These are phyloP conservation scores for Clitocybe nebularis DNA, from an alignment of 1,284 basidiomycete species.

Conservation along the genomic window DNA sequence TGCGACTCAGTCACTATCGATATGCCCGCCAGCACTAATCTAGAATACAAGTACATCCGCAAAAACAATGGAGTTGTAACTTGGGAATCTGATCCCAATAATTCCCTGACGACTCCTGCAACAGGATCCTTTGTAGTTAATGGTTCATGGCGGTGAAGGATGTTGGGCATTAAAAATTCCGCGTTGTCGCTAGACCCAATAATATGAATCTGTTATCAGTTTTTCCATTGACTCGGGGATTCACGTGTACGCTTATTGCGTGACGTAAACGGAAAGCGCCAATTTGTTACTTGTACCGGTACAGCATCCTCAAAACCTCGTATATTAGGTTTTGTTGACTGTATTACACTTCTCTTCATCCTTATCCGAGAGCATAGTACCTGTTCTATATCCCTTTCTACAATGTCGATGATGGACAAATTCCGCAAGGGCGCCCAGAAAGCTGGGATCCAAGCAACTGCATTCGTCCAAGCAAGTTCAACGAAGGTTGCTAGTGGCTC, in stretches of 20 bases:
- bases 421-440: constrained; percentile 79
- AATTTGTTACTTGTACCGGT: too few relatives aligned
- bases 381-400: constrained; percentile 1
- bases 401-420: constrained; percentile 68
- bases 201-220: neutral
- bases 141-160: constrained; percentile 22
- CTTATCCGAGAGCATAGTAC: too few relatives aligned
- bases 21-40: constrained; percentile 30
- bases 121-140: constrained; percentile 21
- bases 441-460: constrained; percentile 74
- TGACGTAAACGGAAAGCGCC: too few relatives aligned
- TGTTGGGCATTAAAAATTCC: neutral
- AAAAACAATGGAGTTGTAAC: constrained; percentile 41
- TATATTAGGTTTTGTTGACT: too few relatives aligned
- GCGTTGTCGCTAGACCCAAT: too few relatives aligned
- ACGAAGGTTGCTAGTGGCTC: constrained; percentile 68
- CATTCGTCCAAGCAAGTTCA: constrained; percentile 64
- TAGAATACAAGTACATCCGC: constrained; percentile 45
- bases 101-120: constrained; percentile 24
- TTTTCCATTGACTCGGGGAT: neutral
- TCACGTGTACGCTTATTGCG: neutral
- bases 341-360: too few relatives aligned
- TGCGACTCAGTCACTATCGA: constrained; percentile 27
- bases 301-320: too few relatives aligned
- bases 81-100: constrained; percentile 48